Percentiles rank a stretch among this genome's conserved stretches.
Conservation (phyloP, 2,329 filamentous ascomycete genomes). For the Venturia carpophila region DNA sequence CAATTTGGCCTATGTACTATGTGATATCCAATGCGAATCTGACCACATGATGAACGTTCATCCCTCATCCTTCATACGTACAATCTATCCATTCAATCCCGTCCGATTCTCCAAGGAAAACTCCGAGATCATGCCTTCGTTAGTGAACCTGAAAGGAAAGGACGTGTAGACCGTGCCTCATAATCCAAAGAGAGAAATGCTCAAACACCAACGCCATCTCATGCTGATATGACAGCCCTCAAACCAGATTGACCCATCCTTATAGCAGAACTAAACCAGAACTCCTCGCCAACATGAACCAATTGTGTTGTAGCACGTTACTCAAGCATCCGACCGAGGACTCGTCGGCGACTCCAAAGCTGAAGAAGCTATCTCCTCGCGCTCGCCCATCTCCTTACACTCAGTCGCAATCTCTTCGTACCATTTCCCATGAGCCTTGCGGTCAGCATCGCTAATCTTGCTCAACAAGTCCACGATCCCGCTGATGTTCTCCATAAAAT, state of each 20-base stretch:
- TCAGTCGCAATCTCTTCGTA: slow-evolving; percentile 59
- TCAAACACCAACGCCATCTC: neutral
- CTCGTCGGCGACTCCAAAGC: slow-evolving; percentile 5
- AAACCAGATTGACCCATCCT: neutral
- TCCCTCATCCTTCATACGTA: neutral
- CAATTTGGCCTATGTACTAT: neutral
- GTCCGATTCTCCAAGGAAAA: neutral
- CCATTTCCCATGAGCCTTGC: slow-evolving; percentile 59
- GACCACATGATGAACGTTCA: neutral
- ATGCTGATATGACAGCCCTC: neutral
- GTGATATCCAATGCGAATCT: neutral
- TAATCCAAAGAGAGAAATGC: neutral
- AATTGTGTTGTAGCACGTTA: neutral
- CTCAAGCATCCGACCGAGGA: slow-evolving; percentile 1
- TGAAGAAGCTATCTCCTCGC: neutral
- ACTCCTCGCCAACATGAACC: neutral
- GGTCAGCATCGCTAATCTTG: slow-evolving; percentile 58
- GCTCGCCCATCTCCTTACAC: slow-evolving; percentile 31
- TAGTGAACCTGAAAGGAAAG: neutral
- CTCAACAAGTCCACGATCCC: slow-evolving; percentile 62
- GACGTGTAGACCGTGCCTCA: neutral
- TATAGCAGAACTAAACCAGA: neutral
- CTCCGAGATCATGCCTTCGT: neutral
- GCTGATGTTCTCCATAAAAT: slow-evolving; percentile 63
- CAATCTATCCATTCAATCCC: neutral